phyloP scores from a whole-genome alignment of 2,329 filamentous ascomycete species.

The Phaeoacremonium minimum region DNA sequence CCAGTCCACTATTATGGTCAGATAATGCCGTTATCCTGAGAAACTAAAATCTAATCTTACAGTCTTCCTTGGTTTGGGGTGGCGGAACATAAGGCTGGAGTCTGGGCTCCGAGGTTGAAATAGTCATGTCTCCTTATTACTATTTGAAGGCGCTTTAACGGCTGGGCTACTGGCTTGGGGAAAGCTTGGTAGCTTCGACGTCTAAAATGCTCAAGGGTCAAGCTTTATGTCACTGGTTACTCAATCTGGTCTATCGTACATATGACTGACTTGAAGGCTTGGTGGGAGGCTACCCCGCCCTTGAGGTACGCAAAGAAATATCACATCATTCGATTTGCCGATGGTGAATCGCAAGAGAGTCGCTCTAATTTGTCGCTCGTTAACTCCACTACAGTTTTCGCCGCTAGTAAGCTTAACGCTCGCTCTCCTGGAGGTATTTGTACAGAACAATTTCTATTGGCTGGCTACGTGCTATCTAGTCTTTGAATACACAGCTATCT shows the following conservation, averaged over 20 bases:
- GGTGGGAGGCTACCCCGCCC: not conserved
- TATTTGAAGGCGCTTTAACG: not conserved
- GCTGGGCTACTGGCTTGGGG: not conserved
- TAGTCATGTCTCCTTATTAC: not conserved
- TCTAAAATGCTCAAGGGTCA: not conserved
- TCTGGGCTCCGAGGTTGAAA: not conserved
- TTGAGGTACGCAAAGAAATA: not conserved
- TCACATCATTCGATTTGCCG: not conserved
- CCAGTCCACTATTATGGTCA: slow-evolving; percentile 12
- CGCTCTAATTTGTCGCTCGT: not conserved
- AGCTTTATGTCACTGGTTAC: not conserved
- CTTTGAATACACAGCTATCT: not conserved
- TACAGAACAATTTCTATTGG: not conserved
- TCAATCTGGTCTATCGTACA: not conserved
- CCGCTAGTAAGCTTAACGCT: not conserved
- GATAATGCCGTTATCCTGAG: not conserved
- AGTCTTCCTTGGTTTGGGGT: not conserved
- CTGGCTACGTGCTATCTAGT: not conserved
- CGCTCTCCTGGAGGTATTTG: too few relatives aligned
- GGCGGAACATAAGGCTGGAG: not conserved
- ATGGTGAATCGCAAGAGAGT: not conserved
- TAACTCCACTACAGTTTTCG: not conserved
- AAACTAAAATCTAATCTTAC: not conserved
- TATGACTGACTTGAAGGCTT: not conserved
- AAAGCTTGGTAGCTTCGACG: not conserved